These are phyloP conservation scores for Phytopythium boreale DNA, from an alignment of 352 stramenopile species.

Conservation along the genomic window DNA sequence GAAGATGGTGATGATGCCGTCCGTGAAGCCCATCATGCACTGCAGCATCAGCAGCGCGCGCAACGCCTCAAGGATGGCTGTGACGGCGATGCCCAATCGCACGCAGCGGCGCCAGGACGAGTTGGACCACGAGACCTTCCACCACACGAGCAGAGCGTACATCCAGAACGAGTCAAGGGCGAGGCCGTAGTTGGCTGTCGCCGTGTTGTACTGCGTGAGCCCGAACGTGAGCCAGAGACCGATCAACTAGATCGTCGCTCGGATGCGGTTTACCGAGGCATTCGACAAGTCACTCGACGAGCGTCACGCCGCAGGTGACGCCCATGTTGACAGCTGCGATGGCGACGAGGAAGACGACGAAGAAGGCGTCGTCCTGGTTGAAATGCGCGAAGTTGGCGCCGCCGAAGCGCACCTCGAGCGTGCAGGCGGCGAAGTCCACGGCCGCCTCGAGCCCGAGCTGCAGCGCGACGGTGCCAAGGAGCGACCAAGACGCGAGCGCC, in stretches of 20 bases:
- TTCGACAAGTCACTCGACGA: conserved; percentile 1
- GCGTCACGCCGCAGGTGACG: conserved; percentile 13
- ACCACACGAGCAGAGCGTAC: conserved; percentile 61
- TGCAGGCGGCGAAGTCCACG: conserved; percentile 22
- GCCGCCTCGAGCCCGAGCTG: conserved; percentile 20
- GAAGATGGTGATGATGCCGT: conserved; percentile 71
- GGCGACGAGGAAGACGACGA: conserved; percentile 23
- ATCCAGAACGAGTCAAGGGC: conserved; percentile 61
- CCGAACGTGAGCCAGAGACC: conserved; percentile 44
- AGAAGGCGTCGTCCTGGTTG: conserved; percentile 22
- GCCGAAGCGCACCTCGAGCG: conserved; percentile 15
- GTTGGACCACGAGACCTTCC: conserved; percentile 48
- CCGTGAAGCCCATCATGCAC: conserved; percentile 50
- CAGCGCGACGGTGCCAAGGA: conserved; percentile 8
- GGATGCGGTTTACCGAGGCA: conserved; percentile 12
- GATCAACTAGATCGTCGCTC: conserved; percentile 43
- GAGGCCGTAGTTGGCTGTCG: conserved; percentile 41
- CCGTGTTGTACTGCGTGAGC: conserved; percentile 39
- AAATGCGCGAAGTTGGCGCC: conserved; percentile 20
- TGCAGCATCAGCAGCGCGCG: conserved; percentile 62
- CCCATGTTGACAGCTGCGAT: conserved; percentile 22
- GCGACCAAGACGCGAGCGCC: neutral
- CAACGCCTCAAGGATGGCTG: conserved; percentile 45
- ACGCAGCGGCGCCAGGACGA: conserved; percentile 36
- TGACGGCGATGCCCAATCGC: conserved; percentile 34